These are phyloP conservation scores for Plasmodium malariae DNA, from an alignment of 169 alveolate species.

Conservation along the genomic window DNA sequence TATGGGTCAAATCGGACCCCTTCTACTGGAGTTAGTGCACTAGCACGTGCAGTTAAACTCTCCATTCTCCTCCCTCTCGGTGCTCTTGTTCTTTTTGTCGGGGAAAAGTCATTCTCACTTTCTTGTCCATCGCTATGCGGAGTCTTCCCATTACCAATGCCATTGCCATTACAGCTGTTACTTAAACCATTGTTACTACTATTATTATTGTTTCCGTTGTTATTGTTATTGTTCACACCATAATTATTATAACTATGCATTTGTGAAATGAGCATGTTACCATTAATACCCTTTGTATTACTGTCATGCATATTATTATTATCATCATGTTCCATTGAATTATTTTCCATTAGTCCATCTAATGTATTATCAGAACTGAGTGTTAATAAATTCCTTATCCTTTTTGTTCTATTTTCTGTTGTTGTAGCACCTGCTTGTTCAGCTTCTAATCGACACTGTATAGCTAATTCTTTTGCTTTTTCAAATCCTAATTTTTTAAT, in stretches of 20 bases:
- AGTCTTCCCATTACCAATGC: not conserved
- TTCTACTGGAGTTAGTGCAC: slow-evolving; percentile 70
- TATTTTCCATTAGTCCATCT: slow-evolving; percentile 39
- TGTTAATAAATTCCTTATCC: slow-evolving; percentile 33
- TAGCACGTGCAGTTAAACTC: slow-evolving; percentile 75
- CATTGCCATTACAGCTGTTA: not conserved
- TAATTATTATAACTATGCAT: slow-evolving; percentile 32
- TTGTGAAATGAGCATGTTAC: slow-evolving; percentile 26
- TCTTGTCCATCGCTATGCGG: slow-evolving; percentile 71
- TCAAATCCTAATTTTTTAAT: slow-evolving; percentile 68
- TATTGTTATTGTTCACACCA: not conserved
- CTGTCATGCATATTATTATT: not conserved
- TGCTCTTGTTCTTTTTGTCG: slow-evolving; percentile 72
- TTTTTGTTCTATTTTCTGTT: slow-evolving; percentile 64
- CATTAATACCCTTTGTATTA: slow-evolving; percentile 12
- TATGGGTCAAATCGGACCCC: slow-evolving; percentile 73
- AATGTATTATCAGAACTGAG: slow-evolving; percentile 27
- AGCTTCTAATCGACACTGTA: slow-evolving; percentile 75
- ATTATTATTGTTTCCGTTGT: not conserved
- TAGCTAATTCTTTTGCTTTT: slow-evolving; percentile 76
- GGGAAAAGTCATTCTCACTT: slow-evolving; percentile 66
- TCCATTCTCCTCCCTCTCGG: slow-evolving; percentile 75
- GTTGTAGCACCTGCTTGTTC: slow-evolving; percentile 77
- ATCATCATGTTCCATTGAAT: slow-evolving; percentile 45
- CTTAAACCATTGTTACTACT: too few species aligned